Conservation (phyloP, 768 basidiomycete genomes). For the Russula olivacea region DNA sequence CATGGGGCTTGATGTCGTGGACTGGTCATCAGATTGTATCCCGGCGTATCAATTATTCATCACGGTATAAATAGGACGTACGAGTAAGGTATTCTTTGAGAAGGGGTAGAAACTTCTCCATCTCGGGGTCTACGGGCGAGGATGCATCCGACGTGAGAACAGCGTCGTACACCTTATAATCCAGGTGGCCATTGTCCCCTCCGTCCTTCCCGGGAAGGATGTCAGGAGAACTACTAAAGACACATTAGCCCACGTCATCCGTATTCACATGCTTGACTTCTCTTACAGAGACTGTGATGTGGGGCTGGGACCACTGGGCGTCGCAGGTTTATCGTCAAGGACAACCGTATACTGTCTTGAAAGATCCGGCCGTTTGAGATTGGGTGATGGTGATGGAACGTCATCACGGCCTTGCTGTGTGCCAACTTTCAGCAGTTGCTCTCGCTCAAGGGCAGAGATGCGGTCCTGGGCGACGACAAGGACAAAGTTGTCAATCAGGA, state of each 20-base stretch:
- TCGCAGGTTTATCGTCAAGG: constrained; percentile 1
- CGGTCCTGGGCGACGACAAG: constrained; percentile 25
- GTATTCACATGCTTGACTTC: background rate
- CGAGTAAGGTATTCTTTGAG: constrained; percentile 68
- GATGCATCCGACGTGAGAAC: constrained; percentile 31
- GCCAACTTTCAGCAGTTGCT: constrained; percentile 13
- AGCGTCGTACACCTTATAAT: constrained; percentile 71
- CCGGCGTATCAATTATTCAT: background rate
- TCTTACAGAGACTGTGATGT: constrained; percentile 32
- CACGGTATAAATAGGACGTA: constrained; percentile 26
- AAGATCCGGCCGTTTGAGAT: constrained; percentile 16
- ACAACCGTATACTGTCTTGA: constrained; percentile 23
- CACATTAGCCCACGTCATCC: background rate
- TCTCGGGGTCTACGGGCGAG: constrained; percentile 44
- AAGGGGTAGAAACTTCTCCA: constrained; percentile 74
- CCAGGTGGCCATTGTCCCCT: constrained; percentile 27
- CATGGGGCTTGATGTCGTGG: constrained; percentile 4
- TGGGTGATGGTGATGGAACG: background rate
- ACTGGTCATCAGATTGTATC: constrained; percentile 5
- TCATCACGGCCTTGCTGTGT: background rate
- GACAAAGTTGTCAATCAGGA: background rate
- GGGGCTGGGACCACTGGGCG: background rate
- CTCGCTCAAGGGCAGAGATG: constrained; percentile 27
- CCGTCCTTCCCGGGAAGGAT: constrained; percentile 45
- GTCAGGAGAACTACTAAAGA: constrained; percentile 47